Conservation (phyloP, 306 rosid genomes). For the Prunus armeniaca region DNA sequence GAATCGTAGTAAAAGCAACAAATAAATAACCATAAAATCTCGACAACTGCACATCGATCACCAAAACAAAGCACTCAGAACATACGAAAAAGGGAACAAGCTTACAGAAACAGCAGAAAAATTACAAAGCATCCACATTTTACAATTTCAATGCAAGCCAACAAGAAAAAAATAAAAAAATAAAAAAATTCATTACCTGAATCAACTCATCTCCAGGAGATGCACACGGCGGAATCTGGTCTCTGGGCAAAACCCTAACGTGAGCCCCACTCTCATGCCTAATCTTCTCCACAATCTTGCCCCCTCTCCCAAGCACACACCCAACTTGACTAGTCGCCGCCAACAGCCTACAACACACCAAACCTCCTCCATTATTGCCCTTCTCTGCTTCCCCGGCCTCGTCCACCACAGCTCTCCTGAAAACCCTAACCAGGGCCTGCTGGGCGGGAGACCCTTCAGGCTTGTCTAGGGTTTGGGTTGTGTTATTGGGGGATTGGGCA, state of each 20-base stretch:
- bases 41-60: neutral
- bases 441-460: slow-evolving; percentile 46
- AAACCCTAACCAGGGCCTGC: slow-evolving; percentile 58
- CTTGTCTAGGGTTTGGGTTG: slow-evolving; percentile 20
- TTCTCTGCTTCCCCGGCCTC: slow-evolving; percentile 15
- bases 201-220: slow-evolving; percentile 62
- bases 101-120: neutral
- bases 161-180: neutral
- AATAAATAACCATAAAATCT: neutral
- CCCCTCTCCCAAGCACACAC: slow-evolving; percentile 64
- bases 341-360: slow-evolving; percentile 49
- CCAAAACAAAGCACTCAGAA: neutral
- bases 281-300: slow-evolving; percentile 61
- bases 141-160: neutral
- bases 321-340: slow-evolving; percentile 68
- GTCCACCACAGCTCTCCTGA: slow-evolving; percentile 43
- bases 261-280: slow-evolving; percentile 76
- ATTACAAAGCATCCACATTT: neutral
- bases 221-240: slow-evolving; percentile 51
- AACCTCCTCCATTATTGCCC: slow-evolving; percentile 21
- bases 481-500: slow-evolving; percentile 15
- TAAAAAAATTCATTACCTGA: slow-evolving; percentile 41
- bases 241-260: slow-evolving; percentile 59
- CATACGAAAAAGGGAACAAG: neutral
- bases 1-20: neutral